Conservation (phyloP, 1,284 basidiomycete genomes). For the Ustilago shanxiensis region DNA sequence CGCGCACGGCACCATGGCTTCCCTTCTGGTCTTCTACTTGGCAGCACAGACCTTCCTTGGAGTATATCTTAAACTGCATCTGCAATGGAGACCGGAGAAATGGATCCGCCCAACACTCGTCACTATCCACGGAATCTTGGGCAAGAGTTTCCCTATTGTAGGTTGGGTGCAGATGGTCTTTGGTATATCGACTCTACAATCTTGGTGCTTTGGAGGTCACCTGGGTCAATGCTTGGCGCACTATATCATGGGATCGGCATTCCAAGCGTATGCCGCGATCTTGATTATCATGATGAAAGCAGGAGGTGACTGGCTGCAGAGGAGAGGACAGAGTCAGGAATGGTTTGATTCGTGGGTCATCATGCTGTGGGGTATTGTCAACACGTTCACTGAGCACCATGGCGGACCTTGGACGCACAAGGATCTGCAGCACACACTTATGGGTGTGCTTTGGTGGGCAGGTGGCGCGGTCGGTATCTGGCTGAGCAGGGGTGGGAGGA, state of each 20-base stretch:
- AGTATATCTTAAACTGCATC: constrained; percentile 91
- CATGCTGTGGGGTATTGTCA: constrained; percentile 83
- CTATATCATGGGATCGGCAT: constrained; percentile 73
- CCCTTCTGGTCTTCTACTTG: constrained; percentile 60
- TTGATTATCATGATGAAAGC: constrained; percentile 85
- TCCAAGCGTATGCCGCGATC: constrained; percentile 84
- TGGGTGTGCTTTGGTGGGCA: constrained; percentile 79
- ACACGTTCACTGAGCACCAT: constrained; percentile 86
- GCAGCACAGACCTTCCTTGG: constrained; percentile 79
- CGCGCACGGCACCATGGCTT: constrained; percentile 66
- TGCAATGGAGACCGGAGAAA: constrained; percentile 77
- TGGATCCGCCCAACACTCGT: constrained; percentile 82
- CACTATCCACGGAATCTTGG: constrained; percentile 81
- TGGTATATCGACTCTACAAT: constrained; percentile 63
- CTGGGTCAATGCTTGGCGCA: constrained; percentile 77
- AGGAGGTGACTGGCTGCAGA: constrained; percentile 84
- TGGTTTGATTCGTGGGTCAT: constrained; percentile 93
- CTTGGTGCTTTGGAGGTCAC: constrained; percentile 78
- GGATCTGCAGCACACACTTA: constrained; percentile 90
- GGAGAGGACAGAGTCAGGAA: constrained; percentile 77
- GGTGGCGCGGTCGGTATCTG: constrained; percentile 90
- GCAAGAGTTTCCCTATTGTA: constrained; percentile 86
- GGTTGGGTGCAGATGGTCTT: constrained; percentile 74
- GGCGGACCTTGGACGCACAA: constrained; percentile 77
- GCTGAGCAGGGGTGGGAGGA: constrained; percentile 84